Evolutionary conservation across 176 grass and related monocot species (phyloP).

Genomic region (Oryza rufipogon): DNA sequence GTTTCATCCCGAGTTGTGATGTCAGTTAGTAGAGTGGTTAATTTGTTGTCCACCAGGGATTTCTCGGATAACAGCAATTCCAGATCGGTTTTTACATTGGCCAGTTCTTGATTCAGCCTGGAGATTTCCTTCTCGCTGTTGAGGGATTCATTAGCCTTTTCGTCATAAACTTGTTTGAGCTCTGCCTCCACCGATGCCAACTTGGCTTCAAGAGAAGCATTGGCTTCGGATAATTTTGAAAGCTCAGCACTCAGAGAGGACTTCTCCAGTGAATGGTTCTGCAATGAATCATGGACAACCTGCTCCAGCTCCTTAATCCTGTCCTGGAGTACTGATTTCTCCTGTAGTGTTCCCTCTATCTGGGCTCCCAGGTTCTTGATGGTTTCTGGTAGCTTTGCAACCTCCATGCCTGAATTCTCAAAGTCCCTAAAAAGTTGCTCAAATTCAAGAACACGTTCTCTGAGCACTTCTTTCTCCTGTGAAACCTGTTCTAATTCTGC

Average conservation of each 20-base stretch:
- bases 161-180: slow-evolving; percentile 46
- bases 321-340: slow-evolving; percentile 58
- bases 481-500: slow-evolving; percentile 57
- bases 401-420: slow-evolving; percentile 26
- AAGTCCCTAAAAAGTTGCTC: slow-evolving; percentile 30
- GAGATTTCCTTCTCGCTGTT: slow-evolving; percentile 49
- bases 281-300: slow-evolving; percentile 51
- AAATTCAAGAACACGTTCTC: not conserved
- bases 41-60: slow-evolving; percentile 45
- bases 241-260: slow-evolving; percentile 56
- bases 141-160: slow-evolving; percentile 44
- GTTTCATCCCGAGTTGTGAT: slow-evolving; percentile 52
- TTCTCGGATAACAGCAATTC: slow-evolving; percentile 59
- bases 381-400: slow-evolving; percentile 45
- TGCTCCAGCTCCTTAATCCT: slow-evolving; percentile 60
- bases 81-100: slow-evolving; percentile 43
- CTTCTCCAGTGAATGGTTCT: slow-evolving; percentile 69
- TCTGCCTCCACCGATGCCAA: slow-evolving; percentile 46
- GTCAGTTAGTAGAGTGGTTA: slow-evolving; percentile 46
- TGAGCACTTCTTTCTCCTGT: slow-evolving; percentile 40
- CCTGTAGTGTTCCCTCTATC: slow-evolving; percentile 45
- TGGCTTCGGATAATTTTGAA: slow-evolving; percentile 52
- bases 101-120: slow-evolving; percentile 58
- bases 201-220: slow-evolving; percentile 54
- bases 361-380: slow-evolving; percentile 51